Percentiles rank a stretch among this genome's conserved stretches.
Conservation (phyloP, 768 basidiomycete species). For the Mycena amicta region DNA sequence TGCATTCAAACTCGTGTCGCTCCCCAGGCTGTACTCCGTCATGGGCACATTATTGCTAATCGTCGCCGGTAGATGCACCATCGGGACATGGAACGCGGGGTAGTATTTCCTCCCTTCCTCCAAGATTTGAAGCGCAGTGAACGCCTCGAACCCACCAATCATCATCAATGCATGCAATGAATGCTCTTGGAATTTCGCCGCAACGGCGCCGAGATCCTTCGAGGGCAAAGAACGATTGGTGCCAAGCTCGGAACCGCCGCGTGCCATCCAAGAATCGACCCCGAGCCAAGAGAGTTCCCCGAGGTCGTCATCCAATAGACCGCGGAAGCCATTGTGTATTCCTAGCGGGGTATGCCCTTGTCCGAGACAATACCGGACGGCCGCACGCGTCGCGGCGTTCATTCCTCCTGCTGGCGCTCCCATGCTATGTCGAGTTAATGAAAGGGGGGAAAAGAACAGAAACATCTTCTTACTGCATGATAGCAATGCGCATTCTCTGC, state of each 20-base stretch:
- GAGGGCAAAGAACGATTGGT: slow-evolving; percentile 92
- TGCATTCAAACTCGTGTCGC: slow-evolving; percentile 97
- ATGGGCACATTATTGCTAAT: slow-evolving; percentile 98
- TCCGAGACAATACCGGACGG: slow-evolving; percentile 88
- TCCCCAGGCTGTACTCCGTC: slow-evolving; percentile 94
- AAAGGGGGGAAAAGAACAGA: no score
- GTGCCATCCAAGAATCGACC: slow-evolving; percentile 94
- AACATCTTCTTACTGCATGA: slow-evolving; percentile 92
- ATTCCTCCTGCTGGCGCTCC: slow-evolving; percentile 98
- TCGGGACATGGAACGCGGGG: slow-evolving; percentile 92
- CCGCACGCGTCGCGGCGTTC: slow-evolving; percentile 96
- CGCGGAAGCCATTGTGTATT: slow-evolving; percentile 94
- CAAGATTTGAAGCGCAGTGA: slow-evolving; percentile 74
- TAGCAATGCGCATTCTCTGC: slow-evolving; percentile 76
- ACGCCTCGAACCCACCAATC: slow-evolving; percentile 97
- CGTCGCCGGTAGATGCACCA: slow-evolving; percentile 94
- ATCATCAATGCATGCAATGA: slow-evolving; percentile 78
- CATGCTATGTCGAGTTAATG: slow-evolving; percentile 52
- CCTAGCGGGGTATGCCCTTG: slow-evolving; percentile 93
- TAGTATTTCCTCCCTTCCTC: slow-evolving; percentile 82
- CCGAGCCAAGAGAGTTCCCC: slow-evolving; percentile 91
- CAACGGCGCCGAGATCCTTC: slow-evolving; percentile 83
- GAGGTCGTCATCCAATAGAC: slow-evolving; percentile 87
- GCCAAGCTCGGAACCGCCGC: slow-evolving; percentile 96
- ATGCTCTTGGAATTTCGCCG: slow-evolving; percentile 89